Evolutionary conservation across 805 yeast species (phyloP), one percentile per base, ranked within the genome.

Genomic region (Ogataea neopini): DNA sequence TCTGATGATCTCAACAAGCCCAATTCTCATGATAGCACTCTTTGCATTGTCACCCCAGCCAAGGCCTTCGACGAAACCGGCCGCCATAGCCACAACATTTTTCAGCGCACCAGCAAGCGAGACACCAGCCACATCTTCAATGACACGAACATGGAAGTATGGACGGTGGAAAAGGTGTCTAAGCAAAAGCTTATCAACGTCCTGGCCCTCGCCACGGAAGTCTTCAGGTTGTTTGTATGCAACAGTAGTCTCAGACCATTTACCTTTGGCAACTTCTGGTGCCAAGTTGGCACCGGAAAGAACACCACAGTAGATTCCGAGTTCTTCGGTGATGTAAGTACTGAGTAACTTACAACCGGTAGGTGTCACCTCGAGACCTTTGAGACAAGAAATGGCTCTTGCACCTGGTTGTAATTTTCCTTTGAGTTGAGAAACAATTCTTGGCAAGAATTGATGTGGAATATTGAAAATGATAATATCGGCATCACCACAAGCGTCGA

Each of bases 21-120:
- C 99, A 57, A 92, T 86, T 73, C 99, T 81, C 91, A 92, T 95
- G 61, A 94, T 84, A 37, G 98, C 99, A 47, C 98, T 86, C 71
- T 92, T 90, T 55, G 99, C 98, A 68, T 94, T 94, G 71, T 90
- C 96, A 69, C 99, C 99, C 99, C 99, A 94, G 54, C 96, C 96
- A 54, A 88, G 78, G 60, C 99, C 99, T 70, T 89, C 96, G 53
- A 92, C 98, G 65, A 94, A 88, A 47, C 99, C 99, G 52, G 95
- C 97, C 54, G 96, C 95, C 63, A 90, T 75, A 30, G 99, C 99
- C 53, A 92, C 92, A 44, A 94, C 88, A 71, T 94, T 94, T 75
- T 94, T 94, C 69, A 94, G 79, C 9, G 99, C 99, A 66, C 99
- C 99, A 37, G 96, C 96, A 51, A 94, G 80, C 2, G 97, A 88